Percentiles rank a stretch among this genome's conserved stretches.
These are phyloP conservation scores for Groenewaldozyma sp. DNA, from an alignment of 1,139 yeast genomes.

Conservation along the genomic window DNA sequence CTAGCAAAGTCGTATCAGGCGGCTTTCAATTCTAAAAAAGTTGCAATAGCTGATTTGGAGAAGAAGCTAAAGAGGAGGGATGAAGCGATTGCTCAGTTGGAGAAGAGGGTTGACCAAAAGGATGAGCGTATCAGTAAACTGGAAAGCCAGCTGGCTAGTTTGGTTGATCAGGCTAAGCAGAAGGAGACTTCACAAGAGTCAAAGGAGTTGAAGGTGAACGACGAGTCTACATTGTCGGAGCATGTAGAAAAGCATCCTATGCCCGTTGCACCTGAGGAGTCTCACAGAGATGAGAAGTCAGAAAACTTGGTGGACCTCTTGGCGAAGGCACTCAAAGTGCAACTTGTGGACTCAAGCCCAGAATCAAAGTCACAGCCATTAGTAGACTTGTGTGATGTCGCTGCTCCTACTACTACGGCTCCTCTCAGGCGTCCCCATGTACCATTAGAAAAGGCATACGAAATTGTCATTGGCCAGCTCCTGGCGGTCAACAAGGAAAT, in stretches of 20 bases:
- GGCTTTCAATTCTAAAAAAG: background rate
- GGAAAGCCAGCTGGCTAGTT: background rate
- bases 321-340: background rate
- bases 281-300: no score
- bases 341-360: no score
- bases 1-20: background rate
- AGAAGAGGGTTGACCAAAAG: background rate
- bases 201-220: no score
- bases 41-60: background rate
- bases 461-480: background rate
- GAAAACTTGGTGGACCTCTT: no score
- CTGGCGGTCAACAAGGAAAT: background rate
- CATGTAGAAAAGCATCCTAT: no score
- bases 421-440: background rate
- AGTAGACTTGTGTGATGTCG: no score
- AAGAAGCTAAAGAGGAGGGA: background rate
- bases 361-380: no score
- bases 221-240: no score
- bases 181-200: no score
- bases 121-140: background rate
- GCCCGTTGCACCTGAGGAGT: no score
- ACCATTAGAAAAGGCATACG: background rate
- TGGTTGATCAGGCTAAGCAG: no score
- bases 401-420: no score
- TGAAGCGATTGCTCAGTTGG: background rate